These are phyloP conservation scores for Lolium rigidum DNA, from an alignment of 176 grass and related monocot genomes.

Conservation along the genomic window DNA sequence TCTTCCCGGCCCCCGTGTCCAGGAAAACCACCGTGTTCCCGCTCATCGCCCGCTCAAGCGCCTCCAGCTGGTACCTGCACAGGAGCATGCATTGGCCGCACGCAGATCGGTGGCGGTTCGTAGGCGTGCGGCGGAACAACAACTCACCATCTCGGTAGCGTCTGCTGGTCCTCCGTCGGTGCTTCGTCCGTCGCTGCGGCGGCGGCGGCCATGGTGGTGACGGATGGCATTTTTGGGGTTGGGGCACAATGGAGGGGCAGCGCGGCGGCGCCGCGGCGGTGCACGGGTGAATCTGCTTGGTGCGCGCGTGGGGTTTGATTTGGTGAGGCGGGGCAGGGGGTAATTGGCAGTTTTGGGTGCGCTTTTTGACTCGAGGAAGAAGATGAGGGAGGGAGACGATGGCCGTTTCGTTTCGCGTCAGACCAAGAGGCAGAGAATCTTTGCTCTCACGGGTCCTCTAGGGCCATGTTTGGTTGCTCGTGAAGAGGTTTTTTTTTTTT, in stretches of 20 bases:
- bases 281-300: neutral
- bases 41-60: slow-evolving; percentile 70
- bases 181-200: neutral
- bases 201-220: slow-evolving; percentile 13
- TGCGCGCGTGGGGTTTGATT: slow-evolving; percentile 16
- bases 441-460: neutral
- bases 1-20: slow-evolving; percentile 83
- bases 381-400: neutral
- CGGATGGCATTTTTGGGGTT: neutral
- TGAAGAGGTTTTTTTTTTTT: too few species aligned
- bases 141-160: slow-evolving; percentile 45
- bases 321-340: neutral
- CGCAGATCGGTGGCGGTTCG: neutral
- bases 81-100: neutral
- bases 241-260: neutral
- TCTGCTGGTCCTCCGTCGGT: slow-evolving; percentile 29
- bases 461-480: too few species aligned
- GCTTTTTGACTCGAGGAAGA: neutral
- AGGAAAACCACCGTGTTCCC: slow-evolving; percentile 78
- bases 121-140: neutral
- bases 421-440: slow-evolving; percentile 7
- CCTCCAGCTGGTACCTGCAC: slow-evolving; percentile 83
- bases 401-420: neutral
- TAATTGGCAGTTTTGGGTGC: neutral
- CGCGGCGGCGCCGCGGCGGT: neutral